A percentile compares a stretch with the other conserved stretches of the same genome.
phyloP scores from a whole-genome alignment of 2,329 filamentous ascomycete species.

The Rosellinia necatrix region DNA sequence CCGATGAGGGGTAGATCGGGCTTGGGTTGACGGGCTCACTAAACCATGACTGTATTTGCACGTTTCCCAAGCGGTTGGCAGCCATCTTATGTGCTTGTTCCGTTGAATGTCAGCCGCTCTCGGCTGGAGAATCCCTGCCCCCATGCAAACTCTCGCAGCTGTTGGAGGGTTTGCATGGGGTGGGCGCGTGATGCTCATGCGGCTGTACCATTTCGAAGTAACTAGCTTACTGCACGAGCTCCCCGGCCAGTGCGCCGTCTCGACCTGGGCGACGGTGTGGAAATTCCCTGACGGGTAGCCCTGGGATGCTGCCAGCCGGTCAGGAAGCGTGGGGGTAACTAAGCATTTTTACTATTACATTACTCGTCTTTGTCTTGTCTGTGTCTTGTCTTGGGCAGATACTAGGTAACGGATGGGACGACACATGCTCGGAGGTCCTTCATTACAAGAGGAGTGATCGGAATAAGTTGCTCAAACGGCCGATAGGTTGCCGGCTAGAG shows the following conservation, averaged over 20 bases:
- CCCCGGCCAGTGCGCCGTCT: slow-evolving; percentile 4
- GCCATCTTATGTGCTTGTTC: slow-evolving; percentile 15
- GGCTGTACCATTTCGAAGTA: background rate
- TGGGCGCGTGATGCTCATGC: slow-evolving; percentile 3
- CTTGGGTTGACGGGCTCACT: slow-evolving; percentile 16
- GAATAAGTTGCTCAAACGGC: no score
- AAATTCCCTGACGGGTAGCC: background rate
- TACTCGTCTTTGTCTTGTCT: no score
- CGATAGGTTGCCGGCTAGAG: no score
- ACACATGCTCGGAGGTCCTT: no score
- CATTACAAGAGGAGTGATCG: no score
- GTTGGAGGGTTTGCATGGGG: slow-evolving; percentile 6
- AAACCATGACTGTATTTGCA: background rate
- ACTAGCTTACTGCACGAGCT: slow-evolving; percentile 4
- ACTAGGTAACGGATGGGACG: no score
- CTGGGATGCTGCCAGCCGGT: background rate
- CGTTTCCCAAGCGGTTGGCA: slow-evolving; percentile 14
- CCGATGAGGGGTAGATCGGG: slow-evolving; percentile 24
- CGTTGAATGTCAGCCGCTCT: slow-evolving; percentile 1
- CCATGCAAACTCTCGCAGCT: slow-evolving; percentile 9
- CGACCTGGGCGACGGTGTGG: background rate
- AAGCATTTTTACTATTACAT: no score
- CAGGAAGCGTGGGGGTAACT: slow-evolving; percentile 13
- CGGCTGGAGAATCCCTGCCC: slow-evolving; percentile 24
- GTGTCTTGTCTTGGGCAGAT: no score